Conservation (phyloP, 192 early-diverging fungal genomes). For the Chytriomyces sp. region DNA sequence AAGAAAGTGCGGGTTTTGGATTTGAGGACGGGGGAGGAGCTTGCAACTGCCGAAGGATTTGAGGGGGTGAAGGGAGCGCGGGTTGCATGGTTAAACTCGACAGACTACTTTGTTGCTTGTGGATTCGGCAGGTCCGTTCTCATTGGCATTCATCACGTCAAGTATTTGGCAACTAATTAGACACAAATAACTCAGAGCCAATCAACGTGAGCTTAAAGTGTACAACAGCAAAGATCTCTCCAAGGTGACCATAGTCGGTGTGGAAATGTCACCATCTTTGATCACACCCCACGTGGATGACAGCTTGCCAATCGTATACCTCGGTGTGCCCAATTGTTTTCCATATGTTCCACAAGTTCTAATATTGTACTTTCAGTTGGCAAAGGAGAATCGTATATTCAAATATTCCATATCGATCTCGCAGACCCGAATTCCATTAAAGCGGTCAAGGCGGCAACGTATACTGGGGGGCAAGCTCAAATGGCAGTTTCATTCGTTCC, state of each 20-base stretch:
- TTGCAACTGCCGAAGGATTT: slow-evolving; percentile 64
- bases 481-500: slow-evolving; percentile 74
- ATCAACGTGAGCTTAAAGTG: slow-evolving; percentile 68
- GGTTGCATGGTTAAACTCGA: slow-evolving; percentile 67
- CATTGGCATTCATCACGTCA: neutral
- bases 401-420: slow-evolving; percentile 68
- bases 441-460: slow-evolving; percentile 8
- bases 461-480: slow-evolving; percentile 51
- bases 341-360: neutral
- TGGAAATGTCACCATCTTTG: slow-evolving; percentile 78
- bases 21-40: slow-evolving; percentile 55
- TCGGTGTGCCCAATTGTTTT: neutral
- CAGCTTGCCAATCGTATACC: slow-evolving; percentile 5
- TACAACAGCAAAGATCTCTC: slow-evolving; percentile 40
- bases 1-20: slow-evolving; percentile 71
- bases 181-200: slow-evolving; percentile 48
- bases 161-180: neutral
- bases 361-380: neutral
- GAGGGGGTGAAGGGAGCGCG: slow-evolving; percentile 65
- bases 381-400: slow-evolving; percentile 72
- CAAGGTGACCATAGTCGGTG: neutral
- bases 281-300: slow-evolving; percentile 70
- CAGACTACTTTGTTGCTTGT: slow-evolving; percentile 51
- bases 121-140: slow-evolving; percentile 62
- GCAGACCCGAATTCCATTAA: slow-evolving; percentile 42